Base-by-base conservation (phyloP, 2,329 filamentous ascomycete species). In the Nigrograna mackinnonii region DNA sequence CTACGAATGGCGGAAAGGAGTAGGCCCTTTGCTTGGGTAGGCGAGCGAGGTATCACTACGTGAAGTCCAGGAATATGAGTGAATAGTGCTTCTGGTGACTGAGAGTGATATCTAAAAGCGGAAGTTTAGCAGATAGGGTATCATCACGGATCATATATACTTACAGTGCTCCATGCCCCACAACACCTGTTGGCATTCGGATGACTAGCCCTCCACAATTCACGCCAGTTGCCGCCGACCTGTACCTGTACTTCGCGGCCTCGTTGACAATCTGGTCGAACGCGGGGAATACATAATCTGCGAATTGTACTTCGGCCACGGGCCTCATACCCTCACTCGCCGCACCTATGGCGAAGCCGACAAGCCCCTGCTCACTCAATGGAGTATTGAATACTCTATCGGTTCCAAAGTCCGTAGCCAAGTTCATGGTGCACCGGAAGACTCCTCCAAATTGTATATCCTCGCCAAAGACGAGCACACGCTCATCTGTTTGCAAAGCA, bases 401-500 rank as follows among this genome's bases (percentile, higher is more conserved):
- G 2, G 83, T 79, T 6, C 94, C 94, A 66, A 94, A 95, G 42
- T 89, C 89, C 49, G 91, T 87, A 22, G 90, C 84, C 13, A 99
- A 79, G 57, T 91, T 89, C 84, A 94, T 92, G 22, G 89, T 92
- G 71, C 91, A 96, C 43, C 94, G 82, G 64, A 99, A 99, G 13
- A 99, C 94, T 40, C 94, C 94, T 31, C 94, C 94, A 58, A 99
- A 99, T 12, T 94, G 89, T 6, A 99, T 91, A 64, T 99, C 94
- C 70, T 99, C 94, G 31, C 94, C 94, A 60, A 99, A 99, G 7
- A 99, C 79, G 43, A 97, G 75, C 17, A 96, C 90, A 14, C 86
- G 84, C 51, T 95, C 89, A 58, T 96, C 91, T 24, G 86, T 82
- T 13, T 86, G 82, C 20, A 99, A 79, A 18, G 92, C 89, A 45